Evolutionary conservation across 306 rosid genomes (phyloP), one percentile per base, ranked within the genome.

Genomic region (Coriaria nepalensis): DNA sequence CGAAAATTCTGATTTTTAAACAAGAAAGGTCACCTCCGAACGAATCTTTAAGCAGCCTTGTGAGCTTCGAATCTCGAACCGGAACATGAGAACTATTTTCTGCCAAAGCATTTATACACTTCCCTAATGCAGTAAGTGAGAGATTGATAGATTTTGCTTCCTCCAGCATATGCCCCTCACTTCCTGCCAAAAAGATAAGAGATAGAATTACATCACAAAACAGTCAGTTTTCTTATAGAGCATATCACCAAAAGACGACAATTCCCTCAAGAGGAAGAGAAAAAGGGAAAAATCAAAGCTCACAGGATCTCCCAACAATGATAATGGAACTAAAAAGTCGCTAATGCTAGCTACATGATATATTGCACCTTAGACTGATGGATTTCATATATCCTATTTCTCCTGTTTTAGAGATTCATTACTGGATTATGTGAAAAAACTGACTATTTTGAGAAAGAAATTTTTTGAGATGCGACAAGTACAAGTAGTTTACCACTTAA

Each of bases 121-220:
- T 90, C 49, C 98, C 98, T 47, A 90, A 64, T 53, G 96, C 83
- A 71, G 87, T 90, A 60, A 90, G 96, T 35, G 96, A 90, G 49
- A 90, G 86, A 57, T 90, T 90, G 67, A 90, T 90, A 60, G 82
- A 85, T 72, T 90, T 85, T 7, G 96, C 98, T 79, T 90, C 98
- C 83, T 90, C 94, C 55, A 85, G 75, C 87, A 69, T 72, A 57
- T 73, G 87, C 13, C 98, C 96, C 74, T 90, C 98, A 63, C 98
- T 90, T 61, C 98, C 96, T 85, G 87, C 47, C 32, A 50, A 35
- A 57, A 51, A 66, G 64, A 5, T 47, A 54, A 47, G 34, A 48
- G 33, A 44, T n/a, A 56, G 41, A 39, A 37, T 13, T 13, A 58
- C 12, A 48, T 29, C 48, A 5, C 9, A 47, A 38, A 57, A 47